Conservation (phyloP, 345 rosid genomes). For the Corchorus capsularis region DNA sequence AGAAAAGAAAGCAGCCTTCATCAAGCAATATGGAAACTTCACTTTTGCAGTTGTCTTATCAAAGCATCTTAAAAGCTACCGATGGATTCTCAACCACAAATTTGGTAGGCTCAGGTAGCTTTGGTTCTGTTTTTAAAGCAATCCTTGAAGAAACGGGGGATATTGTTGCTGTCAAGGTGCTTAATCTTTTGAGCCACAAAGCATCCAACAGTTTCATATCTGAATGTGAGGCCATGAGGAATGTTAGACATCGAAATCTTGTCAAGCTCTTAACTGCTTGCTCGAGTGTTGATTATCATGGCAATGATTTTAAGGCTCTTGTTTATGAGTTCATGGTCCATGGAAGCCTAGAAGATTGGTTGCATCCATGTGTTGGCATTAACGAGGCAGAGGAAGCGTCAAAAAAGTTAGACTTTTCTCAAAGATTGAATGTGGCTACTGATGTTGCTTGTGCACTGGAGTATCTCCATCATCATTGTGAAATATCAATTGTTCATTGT, state of each 20-base stretch:
- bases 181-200: constrained; percentile 35
- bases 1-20: background rate
- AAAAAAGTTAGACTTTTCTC: background rate
- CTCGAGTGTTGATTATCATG: background rate
- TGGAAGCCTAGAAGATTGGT: constrained; percentile 20
- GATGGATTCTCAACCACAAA: no score
- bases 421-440: background rate
- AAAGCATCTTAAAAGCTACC: no score
- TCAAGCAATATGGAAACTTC: no score
- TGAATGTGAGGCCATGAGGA: constrained; percentile 43
- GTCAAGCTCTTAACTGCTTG: constrained; percentile 32
- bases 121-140: no score
- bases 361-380: background rate
- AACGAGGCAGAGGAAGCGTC: background rate
- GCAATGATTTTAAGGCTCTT: constrained; percentile 11
- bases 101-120: no score
- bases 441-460: constrained; percentile 20
- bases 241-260: constrained; percentile 44
- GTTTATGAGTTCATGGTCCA: constrained; percentile 11
- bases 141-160: background rate
- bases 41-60: no score
- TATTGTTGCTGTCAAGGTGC: constrained; percentile 34
- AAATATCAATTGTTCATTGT: constrained; percentile 24
- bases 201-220: constrained; percentile 48
- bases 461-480: constrained; percentile 27